Percentiles rank a stretch among this genome's conserved stretches.
Conservation (phyloP, 179 eudicot genomes). For the Spergularia azorica region DNA sequence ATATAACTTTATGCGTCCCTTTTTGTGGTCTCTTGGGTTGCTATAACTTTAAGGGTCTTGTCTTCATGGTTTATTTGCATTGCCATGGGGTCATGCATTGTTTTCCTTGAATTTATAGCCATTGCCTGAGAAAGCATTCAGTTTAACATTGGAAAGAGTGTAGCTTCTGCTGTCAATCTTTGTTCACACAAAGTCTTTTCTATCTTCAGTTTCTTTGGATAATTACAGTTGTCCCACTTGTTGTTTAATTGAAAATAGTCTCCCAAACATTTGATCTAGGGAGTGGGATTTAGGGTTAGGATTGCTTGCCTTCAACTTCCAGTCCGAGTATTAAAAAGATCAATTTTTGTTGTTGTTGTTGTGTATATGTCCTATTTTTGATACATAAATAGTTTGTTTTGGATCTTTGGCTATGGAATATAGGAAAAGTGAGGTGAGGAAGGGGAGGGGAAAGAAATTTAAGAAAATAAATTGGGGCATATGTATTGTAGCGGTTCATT, state of each 20-base stretch:
- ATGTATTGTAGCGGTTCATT: no score
- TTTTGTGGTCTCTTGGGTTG: neutral
- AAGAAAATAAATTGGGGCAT: no score
- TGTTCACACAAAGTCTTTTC: no score
- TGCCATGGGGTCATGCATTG: neutral
- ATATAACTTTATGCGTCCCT: neutral
- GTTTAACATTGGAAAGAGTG: neutral
- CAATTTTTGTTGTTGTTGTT: no score
- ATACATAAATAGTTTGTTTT: no score
- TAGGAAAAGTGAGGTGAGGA: no score
- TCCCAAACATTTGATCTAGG: neutral
- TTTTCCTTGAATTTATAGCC: neutral
- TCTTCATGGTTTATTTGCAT: neutral
- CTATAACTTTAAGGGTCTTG: neutral
- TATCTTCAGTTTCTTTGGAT: neutral
- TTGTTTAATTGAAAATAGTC: neutral
- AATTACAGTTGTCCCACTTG: neutral
- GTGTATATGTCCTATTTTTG: no score
- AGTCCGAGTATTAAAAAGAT: no score
- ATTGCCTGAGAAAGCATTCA: neutral
- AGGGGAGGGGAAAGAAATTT: no score
- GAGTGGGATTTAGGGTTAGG: no score
- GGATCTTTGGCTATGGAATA: no score
- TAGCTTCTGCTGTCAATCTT: neutral
- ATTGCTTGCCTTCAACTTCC: no score